Evolutionary conservation across 805 yeast species (phyloP).

Genomic region (Wilhelminamyces savonicus): DNA sequence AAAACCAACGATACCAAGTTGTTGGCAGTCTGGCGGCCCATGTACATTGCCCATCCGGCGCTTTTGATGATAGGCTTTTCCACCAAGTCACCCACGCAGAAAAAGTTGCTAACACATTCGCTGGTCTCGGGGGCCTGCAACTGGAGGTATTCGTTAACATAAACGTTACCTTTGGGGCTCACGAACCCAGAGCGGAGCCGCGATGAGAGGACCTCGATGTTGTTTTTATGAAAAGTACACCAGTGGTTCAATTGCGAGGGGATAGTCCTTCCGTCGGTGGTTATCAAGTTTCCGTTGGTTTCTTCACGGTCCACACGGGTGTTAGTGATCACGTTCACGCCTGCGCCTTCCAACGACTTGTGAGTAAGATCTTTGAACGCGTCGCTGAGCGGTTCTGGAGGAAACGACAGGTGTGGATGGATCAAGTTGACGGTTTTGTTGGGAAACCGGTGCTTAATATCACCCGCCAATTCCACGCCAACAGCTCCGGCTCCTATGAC

Average conservation of each 20-base stretch:
- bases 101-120: slow-evolving; percentile 17
- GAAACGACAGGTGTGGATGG: slow-evolving; percentile 31
- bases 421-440: slow-evolving; percentile 31
- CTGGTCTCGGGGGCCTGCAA: slow-evolving; percentile 12
- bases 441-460: slow-evolving; percentile 32
- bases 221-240: slow-evolving; percentile 30
- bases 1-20: slow-evolving; percentile 24
- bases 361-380: slow-evolving; percentile 21
- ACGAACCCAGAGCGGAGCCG: slow-evolving; percentile 16
- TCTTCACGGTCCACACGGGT: slow-evolving; percentile 24
- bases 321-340: slow-evolving; percentile 22
- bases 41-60: slow-evolving; percentile 41
- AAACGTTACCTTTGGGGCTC: slow-evolving; percentile 20
- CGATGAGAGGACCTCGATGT: slow-evolving; percentile 19
- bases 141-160: slow-evolving; percentile 32
- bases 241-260: slow-evolving; percentile 27
- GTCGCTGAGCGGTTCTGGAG: slow-evolving; percentile 30
- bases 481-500: slow-evolving; percentile 48
- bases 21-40: slow-evolving; percentile 34
- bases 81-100: slow-evolving; percentile 34
- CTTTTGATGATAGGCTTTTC: slow-evolving; percentile 35
- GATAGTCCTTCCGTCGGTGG: slow-evolving; percentile 21
- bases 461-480: slow-evolving; percentile 47
- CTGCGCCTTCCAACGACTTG: slow-evolving; percentile 20
- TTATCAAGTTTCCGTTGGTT: slow-evolving; percentile 18